Conservation (phyloP, 1,284 basidiomycete species). For the Tilletia indica region DNA sequence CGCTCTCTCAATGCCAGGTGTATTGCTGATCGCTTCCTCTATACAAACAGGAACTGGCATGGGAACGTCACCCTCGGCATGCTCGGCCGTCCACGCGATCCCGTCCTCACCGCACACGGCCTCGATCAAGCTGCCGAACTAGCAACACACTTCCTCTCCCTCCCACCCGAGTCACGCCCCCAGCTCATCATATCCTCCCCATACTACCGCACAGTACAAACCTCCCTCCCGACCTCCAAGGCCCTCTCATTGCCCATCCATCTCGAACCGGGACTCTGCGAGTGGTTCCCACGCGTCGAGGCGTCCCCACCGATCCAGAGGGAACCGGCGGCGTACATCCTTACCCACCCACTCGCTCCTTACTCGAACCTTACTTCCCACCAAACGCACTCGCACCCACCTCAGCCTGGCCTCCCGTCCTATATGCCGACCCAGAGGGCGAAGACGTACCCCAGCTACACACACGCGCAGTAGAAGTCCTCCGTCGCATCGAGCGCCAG, state of each 20-base stretch:
- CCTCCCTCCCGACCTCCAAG: slow-evolving; percentile 66
- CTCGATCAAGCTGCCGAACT: slow-evolving; percentile 74
- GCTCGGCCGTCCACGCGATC: slow-evolving; percentile 69
- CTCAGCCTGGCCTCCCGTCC: slow-evolving; percentile 62
- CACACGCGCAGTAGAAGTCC: slow-evolving; percentile 63
- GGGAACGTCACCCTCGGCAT: slow-evolving; percentile 8
- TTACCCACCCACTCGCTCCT: slow-evolving; percentile 55
- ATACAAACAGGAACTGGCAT: background rate
- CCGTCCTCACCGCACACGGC: slow-evolving; percentile 73
- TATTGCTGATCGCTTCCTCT: background rate
- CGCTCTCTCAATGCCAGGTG: too few species aligned
- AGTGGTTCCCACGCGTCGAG: slow-evolving; percentile 77
- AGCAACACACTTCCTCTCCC: slow-evolving; percentile 65
- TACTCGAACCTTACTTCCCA: slow-evolving; percentile 69
- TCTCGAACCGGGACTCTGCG: slow-evolving; percentile 74
- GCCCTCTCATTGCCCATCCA: slow-evolving; percentile 69
- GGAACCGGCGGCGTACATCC: slow-evolving; percentile 49
- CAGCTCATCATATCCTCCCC: slow-evolving; percentile 62
- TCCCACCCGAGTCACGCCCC: slow-evolving; percentile 66
- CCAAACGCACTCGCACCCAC: slow-evolving; percentile 64
- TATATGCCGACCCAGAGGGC: slow-evolving; percentile 68
- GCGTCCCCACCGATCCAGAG: slow-evolving; percentile 56
- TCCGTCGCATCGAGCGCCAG: slow-evolving; percentile 54
- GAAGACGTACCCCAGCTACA: slow-evolving; percentile 70
- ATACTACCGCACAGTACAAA: slow-evolving; percentile 80